Evolutionary conservation across 495 filamentous ascomycete species (phyloP).

Genomic region (Apodospora peruviana): DNA sequence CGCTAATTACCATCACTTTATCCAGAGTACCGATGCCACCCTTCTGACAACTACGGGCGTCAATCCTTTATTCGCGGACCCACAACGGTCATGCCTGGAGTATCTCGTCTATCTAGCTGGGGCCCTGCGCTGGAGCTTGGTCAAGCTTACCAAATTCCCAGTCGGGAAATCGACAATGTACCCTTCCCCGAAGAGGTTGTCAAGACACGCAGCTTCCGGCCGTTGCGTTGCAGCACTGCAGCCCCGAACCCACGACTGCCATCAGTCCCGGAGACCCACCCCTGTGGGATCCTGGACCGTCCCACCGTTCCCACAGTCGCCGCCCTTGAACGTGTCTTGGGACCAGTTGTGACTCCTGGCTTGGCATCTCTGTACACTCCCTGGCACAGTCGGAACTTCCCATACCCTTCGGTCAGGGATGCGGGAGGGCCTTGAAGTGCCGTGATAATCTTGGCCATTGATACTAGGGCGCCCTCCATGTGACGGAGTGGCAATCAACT

Average conservation of each 20-base stretch:
- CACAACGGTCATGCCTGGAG: constrained; percentile 10
- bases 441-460: constrained; percentile 16
- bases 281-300: constrained; percentile 8
- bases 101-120: constrained; percentile 8
- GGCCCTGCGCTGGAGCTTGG: constrained; percentile 19
- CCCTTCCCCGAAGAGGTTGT: constrained; percentile 17
- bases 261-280: constrained; percentile 7
- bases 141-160: constrained; percentile 28
- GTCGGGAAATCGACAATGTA: constrained; percentile 16
- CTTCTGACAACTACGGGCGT: constrained; percentile 7
- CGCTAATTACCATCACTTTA: constrained; percentile 24
- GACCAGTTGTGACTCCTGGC: constrained; percentile 1
- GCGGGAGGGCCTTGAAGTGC: constrained; percentile 18
- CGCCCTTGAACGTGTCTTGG: neutral
- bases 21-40: constrained; percentile 28
- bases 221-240: neutral
- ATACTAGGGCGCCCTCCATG: constrained; percentile 22
- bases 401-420: constrained; percentile 3
- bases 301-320: constrained; percentile 2
- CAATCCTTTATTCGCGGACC: constrained; percentile 7
- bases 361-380: neutral
- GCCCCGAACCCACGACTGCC: constrained; percentile 4
- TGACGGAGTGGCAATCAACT: constrained; percentile 26
- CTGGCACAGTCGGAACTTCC: constrained; percentile 12
- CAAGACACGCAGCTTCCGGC: neutral